Evolutionary conservation across 2,329 filamentous ascomycete species (phyloP), one percentile per base, ranked within the genome.

Genomic region (Diaporthe vaccinii): DNA sequence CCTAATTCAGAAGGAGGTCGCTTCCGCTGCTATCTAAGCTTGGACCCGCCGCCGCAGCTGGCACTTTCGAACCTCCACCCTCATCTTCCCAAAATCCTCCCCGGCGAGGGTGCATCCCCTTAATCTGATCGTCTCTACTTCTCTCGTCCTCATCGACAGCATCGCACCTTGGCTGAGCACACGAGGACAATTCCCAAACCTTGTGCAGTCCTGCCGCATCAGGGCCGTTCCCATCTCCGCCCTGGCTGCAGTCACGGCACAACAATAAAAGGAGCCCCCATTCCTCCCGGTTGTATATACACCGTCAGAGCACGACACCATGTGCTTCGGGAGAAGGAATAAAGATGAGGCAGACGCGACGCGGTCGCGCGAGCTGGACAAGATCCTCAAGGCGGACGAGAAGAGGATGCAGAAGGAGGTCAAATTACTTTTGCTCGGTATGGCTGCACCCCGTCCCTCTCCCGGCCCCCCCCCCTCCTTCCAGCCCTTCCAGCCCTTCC

Each of bases 391-490:
- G 77, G 91, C 92, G 80, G 97, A 98, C 87, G 95, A 96, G 87
- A 98, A 97, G 90, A 90, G 90, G 79, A 89, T 97, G 89, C 87
- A 93, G 74, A 93, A 93, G 82, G 96, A 98, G 82, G 95, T 98
- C 81, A 99, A 98, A 89, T 92, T 99, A 78, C 87, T 99, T 79
- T 89, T 99, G 79, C 89, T 99, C 78, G 96, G 96, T 98, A 89
- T 78, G 91, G 28, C 53, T 58, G 28, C 74, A 72, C 75, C 82
- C 84, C 53, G 59, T 12, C 28, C 53, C 22, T 39, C 53, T 67
- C 41, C 68, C 69, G 65, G 34, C 58, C 44, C 28, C 41, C 39
- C 31, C 44, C n/a, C n/a, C 17, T 39, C 31, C 39, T 28, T 17
- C n/a, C 59, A 28, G 58, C 51, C 34, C 41, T 31, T 44, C 39